phyloP scores from a whole-genome alignment of 139 green algal genomes.

The Zygnema cylindricum region DNA sequence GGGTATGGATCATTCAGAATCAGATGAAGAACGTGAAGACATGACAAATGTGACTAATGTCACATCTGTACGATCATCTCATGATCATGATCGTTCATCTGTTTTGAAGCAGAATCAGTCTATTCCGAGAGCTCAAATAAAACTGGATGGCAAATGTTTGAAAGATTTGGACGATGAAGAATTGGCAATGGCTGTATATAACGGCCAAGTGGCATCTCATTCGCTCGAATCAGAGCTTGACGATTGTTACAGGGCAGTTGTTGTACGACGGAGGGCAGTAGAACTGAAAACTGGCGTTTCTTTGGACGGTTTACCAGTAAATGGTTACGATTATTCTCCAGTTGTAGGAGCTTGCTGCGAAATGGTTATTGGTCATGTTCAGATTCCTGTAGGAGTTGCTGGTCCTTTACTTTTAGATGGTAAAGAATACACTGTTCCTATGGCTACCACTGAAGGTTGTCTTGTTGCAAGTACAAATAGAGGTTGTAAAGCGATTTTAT shows the following conservation, averaged over 20 bases:
- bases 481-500: slow-evolving; percentile 56
- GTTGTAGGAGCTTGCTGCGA: slow-evolving; percentile 58
- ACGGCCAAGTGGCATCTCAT: slow-evolving; percentile 49
- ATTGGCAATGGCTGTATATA: slow-evolving; percentile 38
- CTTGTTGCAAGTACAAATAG: slow-evolving; percentile 59
- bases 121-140: too few species aligned
- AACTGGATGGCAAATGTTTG: neutral
- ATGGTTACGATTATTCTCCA: slow-evolving; percentile 44
- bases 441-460: slow-evolving; percentile 62
- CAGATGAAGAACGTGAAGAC: slow-evolving; percentile 30
- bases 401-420: slow-evolving; percentile 58
- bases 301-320: slow-evolving; percentile 36
- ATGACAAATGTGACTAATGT: too few species aligned
- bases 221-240: slow-evolving; percentile 48
- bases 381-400: slow-evolving; percentile 58
- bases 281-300: slow-evolving; percentile 42
- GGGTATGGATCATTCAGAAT: neutral
- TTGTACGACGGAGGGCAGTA: slow-evolving; percentile 36
- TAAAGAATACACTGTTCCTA: slow-evolving; percentile 47
- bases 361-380: slow-evolving; percentile 62
- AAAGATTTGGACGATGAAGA: slow-evolving; percentile 17
- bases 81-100: too few species aligned
- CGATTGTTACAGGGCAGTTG: slow-evolving; percentile 39
- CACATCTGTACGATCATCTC: neutral
- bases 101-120: too few species aligned